Evolutionary conservation across 2,329 filamentous ascomycete species (phyloP).

Genomic region (Phyllosticta citriasiana): DNA sequence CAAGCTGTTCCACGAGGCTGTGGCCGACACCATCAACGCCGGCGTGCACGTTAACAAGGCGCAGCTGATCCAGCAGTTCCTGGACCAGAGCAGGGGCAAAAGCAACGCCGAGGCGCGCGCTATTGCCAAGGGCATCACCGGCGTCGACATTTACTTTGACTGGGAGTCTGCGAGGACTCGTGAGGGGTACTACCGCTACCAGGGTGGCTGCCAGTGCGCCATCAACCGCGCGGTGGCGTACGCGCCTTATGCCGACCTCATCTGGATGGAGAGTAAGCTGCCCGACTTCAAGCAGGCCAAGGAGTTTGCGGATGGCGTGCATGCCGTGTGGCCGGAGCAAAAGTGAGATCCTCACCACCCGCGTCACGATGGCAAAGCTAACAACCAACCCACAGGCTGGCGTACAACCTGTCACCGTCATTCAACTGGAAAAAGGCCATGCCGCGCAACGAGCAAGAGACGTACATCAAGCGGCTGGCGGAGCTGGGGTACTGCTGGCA

Average conservation of each 20-base stretch:
- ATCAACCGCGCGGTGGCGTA: conserved; percentile 86
- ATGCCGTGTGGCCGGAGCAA: conserved; percentile 89
- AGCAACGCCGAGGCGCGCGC: conserved; percentile 72
- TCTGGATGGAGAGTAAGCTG: conserved; percentile 99
- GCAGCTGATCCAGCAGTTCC: conserved; percentile 56
- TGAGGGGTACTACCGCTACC: conserved; percentile 89
- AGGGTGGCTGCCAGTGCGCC: conserved; percentile 84
- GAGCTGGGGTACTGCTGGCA: conserved; percentile 96
- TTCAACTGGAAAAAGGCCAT: conserved; percentile 99
- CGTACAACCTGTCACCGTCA: conserved; percentile 95
- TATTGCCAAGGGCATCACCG: conserved; percentile 66
- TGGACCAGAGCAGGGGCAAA: conserved; percentile 64
- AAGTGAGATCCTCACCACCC: conserved; percentile 52
- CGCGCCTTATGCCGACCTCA: conserved; percentile 85
- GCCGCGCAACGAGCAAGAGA: conserved; percentile 85
- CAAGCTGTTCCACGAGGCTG: conserved; percentile 84
- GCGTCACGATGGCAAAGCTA: conserved; percentile 1
- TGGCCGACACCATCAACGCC: conserved; percentile 68
- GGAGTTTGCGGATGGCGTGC: conserved; percentile 88
- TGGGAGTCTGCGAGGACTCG: conserved; percentile 91
- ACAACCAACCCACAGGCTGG: conserved; percentile 49
- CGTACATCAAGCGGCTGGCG: conserved; percentile 86
- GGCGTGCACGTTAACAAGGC: conserved; percentile 59
- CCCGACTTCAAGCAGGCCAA: conserved; percentile 85
- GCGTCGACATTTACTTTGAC: conserved; percentile 79